Base-by-base conservation (phyloP, 1,284 basidiomycete genomes). In the Hypsizygus ulmarius region DNA sequence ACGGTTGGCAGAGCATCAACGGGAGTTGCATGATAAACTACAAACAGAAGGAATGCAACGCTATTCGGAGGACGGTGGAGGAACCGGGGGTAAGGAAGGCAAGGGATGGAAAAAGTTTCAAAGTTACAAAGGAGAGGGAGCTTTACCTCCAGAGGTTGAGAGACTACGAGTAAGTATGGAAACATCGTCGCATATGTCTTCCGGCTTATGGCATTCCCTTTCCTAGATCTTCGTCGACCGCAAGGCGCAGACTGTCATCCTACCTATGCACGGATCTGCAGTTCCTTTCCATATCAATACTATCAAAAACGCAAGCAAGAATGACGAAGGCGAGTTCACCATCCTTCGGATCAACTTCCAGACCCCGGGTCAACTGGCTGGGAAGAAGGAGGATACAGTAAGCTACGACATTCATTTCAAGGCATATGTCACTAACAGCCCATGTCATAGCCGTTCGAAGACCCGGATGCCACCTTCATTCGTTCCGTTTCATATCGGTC, bases 271-370 rank as follows among this genome's bases (percentile, higher is more conserved):
- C 61, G 96, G 96, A 3, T 98, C 89, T 58, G 92, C 93, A 0
- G 94, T 97, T 0, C 95, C 97, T 0, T 98, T 97, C 75, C 97
- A 99, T 64, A 95, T 99, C 70, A 97, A 97, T 62, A 95, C 94
- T 1, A 91, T 99, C 56, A 99, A 99, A 71, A 99, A 97, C 63
- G 90, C 90, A 29, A 94, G 90, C 75, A 99, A 99, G 74, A 96
- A 85, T 56, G 96, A 99, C 57, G 97, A 99, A 65, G 93, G 92
- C 6, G 93, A 98, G 45, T 92, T 87, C 65, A 96, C 95, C 0
- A 93, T 93, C 55, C 78, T 99, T 49, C 86, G 97, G 3, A 94
- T 99, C 70, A 99, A 99, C 71, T 97, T 99, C 74, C 94, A 98
- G 65, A 97, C 95, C 0, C 97, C 97, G 1, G 97, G 97, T 40